Percentiles rank a stretch among this genome's conserved stretches.
Evolutionary conservation across 257 asterid species (phyloP).

Genomic region (Capsicum pubescens): DNA sequence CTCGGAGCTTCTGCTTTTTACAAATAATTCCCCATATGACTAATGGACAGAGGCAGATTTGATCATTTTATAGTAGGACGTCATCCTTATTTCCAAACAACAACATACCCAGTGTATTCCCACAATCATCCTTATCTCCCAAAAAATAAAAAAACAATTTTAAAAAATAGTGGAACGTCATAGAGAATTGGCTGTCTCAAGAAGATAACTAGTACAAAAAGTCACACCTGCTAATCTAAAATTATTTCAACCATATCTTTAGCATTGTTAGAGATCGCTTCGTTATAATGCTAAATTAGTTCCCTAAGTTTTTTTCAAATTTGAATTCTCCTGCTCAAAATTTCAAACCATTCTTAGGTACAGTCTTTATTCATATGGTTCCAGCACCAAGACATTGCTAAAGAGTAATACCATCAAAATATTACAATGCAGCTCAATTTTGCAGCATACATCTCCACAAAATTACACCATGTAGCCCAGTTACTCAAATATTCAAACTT

Average conservation of each 20-base stretch:
- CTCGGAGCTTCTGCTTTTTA: not conserved
- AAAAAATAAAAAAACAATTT: no score
- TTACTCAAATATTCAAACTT: not conserved
- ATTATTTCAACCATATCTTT: not conserved
- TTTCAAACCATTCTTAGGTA: not conserved
- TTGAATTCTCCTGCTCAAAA: not conserved
- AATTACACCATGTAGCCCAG: not conserved
- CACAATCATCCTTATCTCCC: no score
- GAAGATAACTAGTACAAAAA: not conserved
- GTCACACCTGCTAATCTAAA: conserved; percentile 2
- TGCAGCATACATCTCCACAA: not conserved
- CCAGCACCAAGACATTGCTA: not conserved
- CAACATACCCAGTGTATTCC: no score
- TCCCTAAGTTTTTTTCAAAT: not conserved
- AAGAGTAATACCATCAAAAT: not conserved
- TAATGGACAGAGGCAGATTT: not conserved
- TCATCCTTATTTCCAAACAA: not conserved
- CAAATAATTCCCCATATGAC: not conserved
- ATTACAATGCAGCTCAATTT: not conserved
- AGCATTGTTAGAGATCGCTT: not conserved
- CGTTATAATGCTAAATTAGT: not conserved
- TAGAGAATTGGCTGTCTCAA: not conserved
- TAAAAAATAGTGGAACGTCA: not conserved
- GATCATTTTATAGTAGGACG: not conserved
- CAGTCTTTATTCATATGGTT: not conserved